A percentile compares a stretch with the other conserved stretches of the same genome.
These are phyloP conservation scores for Cyclotella distinguenda DNA, from an alignment of 108 stramenopile genomes.

Conservation along the genomic window DNA sequence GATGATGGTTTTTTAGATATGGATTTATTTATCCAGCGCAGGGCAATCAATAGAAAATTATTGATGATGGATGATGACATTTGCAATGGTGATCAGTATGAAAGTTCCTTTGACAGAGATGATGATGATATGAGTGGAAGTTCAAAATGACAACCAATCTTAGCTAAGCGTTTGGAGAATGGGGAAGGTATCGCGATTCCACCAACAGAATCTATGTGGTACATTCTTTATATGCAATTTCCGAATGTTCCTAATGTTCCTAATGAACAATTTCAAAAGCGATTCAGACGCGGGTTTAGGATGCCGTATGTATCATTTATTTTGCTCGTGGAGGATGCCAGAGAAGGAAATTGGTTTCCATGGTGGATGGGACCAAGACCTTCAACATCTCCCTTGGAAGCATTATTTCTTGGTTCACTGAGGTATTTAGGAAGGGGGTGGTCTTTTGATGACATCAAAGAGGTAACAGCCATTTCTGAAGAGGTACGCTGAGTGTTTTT, in stretches of 20 bases:
- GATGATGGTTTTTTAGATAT: no score
- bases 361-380: not conserved
- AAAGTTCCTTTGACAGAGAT: no score
- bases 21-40: no score
- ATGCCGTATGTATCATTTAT: not conserved
- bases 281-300: not conserved
- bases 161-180: not conserved
- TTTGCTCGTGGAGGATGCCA: not conserved
- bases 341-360: constrained; percentile 3
- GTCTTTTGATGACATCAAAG: constrained; percentile 27
- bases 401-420: not conserved
- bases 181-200: not conserved
- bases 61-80: no score
- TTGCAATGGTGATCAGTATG: no score
- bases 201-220: constrained; percentile 2
- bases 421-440: constrained; percentile 12
- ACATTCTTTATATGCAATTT: no score
- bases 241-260: no score
- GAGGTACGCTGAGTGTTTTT: constrained; percentile 16
- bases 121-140: no score
- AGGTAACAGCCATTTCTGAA: constrained; percentile 21
- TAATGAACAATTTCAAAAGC: not conserved
- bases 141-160: no score
- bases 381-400: constrained; percentile 5
- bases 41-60: no score